Conservation (phyloP, 2,329 filamentous ascomycete species). For the Sphaerulina vaccinii region DNA sequence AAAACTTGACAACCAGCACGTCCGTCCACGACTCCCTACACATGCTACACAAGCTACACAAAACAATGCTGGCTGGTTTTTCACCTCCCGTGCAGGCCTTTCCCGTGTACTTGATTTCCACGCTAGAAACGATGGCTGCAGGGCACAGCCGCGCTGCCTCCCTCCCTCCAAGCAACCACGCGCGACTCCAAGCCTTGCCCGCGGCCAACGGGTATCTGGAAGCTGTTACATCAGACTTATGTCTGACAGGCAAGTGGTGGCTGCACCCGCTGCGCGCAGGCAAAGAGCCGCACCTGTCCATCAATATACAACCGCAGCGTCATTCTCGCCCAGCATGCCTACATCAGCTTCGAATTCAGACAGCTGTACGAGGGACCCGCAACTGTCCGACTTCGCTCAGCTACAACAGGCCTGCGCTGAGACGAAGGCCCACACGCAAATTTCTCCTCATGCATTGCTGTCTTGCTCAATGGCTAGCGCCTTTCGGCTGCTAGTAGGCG, state of each 20-base stretch:
- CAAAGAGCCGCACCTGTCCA: not conserved
- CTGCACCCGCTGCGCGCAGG: slow-evolving; percentile 3
- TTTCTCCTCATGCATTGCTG: slow-evolving; percentile 14
- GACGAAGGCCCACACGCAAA: slow-evolving; percentile 16
- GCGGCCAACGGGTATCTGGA: not conserved
- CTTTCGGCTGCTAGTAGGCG: slow-evolving; percentile 20
- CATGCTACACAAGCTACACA: not conserved
- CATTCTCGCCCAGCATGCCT: not conserved
- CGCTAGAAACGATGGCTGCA: not conserved
- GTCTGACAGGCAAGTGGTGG: slow-evolving; percentile 7
- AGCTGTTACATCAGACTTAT: slow-evolving; percentile 1
- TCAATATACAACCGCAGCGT: slow-evolving; percentile 6
- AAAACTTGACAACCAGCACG: not conserved
- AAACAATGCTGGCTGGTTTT: not conserved
- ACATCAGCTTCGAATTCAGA: slow-evolving; percentile 6
- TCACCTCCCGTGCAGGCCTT: not conserved
- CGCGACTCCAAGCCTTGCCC: not conserved
- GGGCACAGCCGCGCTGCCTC: not conserved
- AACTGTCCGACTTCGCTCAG: slow-evolving; percentile 2
- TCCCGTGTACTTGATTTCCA: not conserved
- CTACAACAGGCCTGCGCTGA: slow-evolving; percentile 1
- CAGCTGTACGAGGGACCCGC: slow-evolving; percentile 5
- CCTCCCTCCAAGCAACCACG: not conserved
- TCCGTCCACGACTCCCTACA: not conserved
- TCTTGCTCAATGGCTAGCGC: slow-evolving; percentile 12